Evolutionary conservation across 257 asterid species (phyloP).

Genomic region (Mitragyna speciosa): DNA sequence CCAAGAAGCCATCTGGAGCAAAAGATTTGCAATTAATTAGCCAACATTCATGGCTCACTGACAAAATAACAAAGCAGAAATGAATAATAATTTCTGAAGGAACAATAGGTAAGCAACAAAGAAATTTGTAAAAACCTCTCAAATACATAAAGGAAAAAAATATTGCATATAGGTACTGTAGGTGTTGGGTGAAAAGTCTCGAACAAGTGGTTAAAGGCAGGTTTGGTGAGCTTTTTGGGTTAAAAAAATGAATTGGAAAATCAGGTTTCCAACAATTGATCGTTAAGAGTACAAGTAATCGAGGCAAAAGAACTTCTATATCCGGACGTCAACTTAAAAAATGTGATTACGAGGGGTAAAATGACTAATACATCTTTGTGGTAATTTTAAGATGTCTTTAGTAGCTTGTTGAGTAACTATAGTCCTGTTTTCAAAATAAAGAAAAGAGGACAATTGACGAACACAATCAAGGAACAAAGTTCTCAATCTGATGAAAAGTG

Average conservation of each 20-base stretch:
- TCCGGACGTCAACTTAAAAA: background rate
- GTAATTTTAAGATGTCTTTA: background rate
- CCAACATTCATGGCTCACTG: background rate
- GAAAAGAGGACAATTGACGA: background rate
- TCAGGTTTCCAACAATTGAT: background rate
- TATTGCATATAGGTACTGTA: background rate
- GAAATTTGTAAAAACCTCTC: background rate
- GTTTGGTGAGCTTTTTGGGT: background rate
- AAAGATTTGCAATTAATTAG: background rate
- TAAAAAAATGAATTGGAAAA: no score
- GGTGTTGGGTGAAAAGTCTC: background rate
- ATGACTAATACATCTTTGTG: background rate
- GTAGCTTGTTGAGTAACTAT: no score
- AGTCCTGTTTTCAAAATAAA: background rate
- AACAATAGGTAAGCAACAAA: background rate
- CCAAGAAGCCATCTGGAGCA: constrained; percentile 79
- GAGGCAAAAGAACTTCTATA: background rate
- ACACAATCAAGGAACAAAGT: background rate
- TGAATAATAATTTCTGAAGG: background rate
- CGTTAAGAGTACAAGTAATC: background rate
- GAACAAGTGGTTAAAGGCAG: background rate
- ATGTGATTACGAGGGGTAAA: background rate
- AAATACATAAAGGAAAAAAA: background rate
- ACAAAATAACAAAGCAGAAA: background rate
- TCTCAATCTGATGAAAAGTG: background rate